These are phyloP conservation scores for Obba rivulosa DNA, from an alignment of 768 basidiomycete genomes.

Conservation along the genomic window DNA sequence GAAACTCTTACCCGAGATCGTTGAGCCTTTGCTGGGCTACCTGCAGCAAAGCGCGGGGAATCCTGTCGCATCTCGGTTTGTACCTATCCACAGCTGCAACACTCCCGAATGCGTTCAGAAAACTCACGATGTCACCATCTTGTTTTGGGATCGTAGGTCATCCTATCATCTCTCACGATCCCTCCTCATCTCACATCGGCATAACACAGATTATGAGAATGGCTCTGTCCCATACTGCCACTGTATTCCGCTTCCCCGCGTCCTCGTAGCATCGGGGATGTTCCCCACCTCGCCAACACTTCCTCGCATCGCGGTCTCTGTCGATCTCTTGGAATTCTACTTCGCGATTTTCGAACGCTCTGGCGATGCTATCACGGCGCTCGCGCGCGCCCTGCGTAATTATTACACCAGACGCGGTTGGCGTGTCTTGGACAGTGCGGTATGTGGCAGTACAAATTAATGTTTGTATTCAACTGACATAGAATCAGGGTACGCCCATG, in stretches of 20 bases:
- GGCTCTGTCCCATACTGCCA: conserved; percentile 11
- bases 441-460: no score
- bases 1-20: no score
- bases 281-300: conserved; percentile 27
- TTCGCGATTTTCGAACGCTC: conserved; percentile 29
- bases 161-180: not conserved
- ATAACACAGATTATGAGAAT: not conserved
- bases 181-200: no score
- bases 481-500: conserved; percentile 17
- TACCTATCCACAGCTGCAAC: not conserved
- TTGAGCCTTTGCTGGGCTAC: not conserved
- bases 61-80: not conserved
- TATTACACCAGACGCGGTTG: conserved; percentile 27
- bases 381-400: conserved; percentile 22
- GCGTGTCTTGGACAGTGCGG: conserved; percentile 10
- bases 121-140: not conserved
- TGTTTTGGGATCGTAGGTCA: not conserved
- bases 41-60: not conserved
- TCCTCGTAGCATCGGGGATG: conserved; percentile 26
- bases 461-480: no score
- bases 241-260: conserved; percentile 18
- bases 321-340: conserved; percentile 30
- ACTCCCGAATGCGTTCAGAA: not conserved
- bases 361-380: conserved; percentile 29
- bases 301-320: conserved; percentile 16